phyloP scores from a whole-genome alignment of 805 yeast genomes.

The Diddensiella santjacobensis region DNA sequence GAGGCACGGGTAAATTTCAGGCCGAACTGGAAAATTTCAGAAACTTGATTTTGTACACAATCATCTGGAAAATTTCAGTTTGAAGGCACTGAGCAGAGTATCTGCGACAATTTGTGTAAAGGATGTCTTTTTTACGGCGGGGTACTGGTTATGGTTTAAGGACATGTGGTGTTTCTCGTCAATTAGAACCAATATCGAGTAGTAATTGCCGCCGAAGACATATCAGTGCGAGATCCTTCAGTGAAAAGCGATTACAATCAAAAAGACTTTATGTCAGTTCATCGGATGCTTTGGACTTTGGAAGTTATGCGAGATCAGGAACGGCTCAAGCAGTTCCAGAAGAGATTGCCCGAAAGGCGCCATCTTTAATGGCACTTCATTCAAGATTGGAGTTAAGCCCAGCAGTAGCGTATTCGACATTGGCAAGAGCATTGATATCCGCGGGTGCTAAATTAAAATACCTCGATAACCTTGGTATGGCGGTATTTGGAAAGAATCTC shows the following conservation, averaged over 20 bases:
- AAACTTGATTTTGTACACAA: too few species aligned
- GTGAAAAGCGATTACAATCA: background rate
- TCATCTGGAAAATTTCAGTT: too few species aligned
- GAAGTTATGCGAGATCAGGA: slow-evolving; percentile 31
- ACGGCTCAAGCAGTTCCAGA: slow-evolving; percentile 39
- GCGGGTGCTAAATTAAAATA: slow-evolving; percentile 40
- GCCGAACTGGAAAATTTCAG: too few species aligned
- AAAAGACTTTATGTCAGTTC: slow-evolving; percentile 19
- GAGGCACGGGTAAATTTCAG: too few species aligned
- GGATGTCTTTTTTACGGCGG: background rate
- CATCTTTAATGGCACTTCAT: slow-evolving; percentile 75
- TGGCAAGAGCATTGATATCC: slow-evolving; percentile 79
- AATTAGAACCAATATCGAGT: background rate
- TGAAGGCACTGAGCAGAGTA: background rate
- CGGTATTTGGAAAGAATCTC: slow-evolving; percentile 76
- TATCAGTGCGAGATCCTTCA: background rate
- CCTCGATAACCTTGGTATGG: slow-evolving; percentile 73
- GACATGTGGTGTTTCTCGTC: background rate
- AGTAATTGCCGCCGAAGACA: background rate
- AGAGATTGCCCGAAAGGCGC: slow-evolving; percentile 53
- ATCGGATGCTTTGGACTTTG: slow-evolving; percentile 31
- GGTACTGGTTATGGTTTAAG: background rate
- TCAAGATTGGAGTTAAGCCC: slow-evolving; percentile 65
- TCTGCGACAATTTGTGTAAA: background rate
- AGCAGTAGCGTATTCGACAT: slow-evolving; percentile 54